Base-by-base conservation (phyloP, 2,329 filamentous ascomycete species). In the Nigrograna mackinnonii region DNA sequence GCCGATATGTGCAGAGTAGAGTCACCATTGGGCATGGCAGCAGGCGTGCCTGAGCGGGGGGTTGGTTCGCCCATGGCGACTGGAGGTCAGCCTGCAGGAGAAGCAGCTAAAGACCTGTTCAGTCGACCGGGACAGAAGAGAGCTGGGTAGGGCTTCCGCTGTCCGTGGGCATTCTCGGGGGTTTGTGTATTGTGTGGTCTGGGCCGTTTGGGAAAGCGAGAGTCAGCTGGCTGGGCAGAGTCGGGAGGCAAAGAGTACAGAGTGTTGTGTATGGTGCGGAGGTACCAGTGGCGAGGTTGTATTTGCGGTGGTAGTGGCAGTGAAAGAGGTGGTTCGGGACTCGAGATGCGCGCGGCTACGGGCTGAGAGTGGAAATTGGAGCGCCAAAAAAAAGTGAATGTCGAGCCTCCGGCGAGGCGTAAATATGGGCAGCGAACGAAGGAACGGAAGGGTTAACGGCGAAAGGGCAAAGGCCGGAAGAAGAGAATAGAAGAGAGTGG, bases 1-100 rank as follows among this genome's bases (percentile, higher is more conserved):
- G 45, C 42, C 12, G 53, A 36, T 18, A 57, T 52, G 28, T 50
- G 37, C 30, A 22, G 20, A 13, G 40, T 20, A 32, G 33, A 35
- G 16, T 43, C 48, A 45, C 35, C 28, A 37, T 50, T 39, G 14
- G 43, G 35, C 17, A 48, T 21, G 19, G 47, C 36, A 20, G 42
- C 47, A 28, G 49, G 43, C 22, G 50, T 48, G 46, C 44, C 54
- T 33, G 51, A 16, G 39, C 49, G 52, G 40, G 52, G 33, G 31
- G 54, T 44, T 49, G 50, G 47, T 43, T 65, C 61, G 44, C 44
- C 56, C 63, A 67, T 67, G 41, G 54, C 52, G 49, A 36, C 39
- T 22, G 18, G 31, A 12, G 22, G n/a, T 21, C 13, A 18, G 41
- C 35, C 13, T 21, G 24, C 39, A 24, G 14, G 22, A 40, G 49